Evolutionary conservation across 2,329 filamentous ascomycete species (phyloP), one percentile per base, ranked within the genome.

Genomic region (Trichophaea hybrida): DNA sequence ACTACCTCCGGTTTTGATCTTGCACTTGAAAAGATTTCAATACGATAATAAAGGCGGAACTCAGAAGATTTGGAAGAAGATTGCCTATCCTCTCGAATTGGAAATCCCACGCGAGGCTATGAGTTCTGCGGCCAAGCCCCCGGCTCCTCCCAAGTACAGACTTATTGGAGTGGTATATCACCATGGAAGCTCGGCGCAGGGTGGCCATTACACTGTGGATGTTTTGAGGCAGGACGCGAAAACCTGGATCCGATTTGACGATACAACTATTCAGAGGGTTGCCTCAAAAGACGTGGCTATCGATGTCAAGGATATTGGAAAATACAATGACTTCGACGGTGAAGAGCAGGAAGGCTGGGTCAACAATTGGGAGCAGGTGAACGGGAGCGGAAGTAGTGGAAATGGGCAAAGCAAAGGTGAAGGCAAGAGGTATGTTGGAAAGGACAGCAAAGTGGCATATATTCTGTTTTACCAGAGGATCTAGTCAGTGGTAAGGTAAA

Each of bases 1-100:
- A 1, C 76, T 97, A 13, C 93, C 93, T 0, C 88, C 89, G 0
- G 87, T 97, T 3, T 79, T 98, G 10, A 94, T 97, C 57, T 79
- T 98, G 6, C 93, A 98, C 70, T 78, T 98, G 46, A 98, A 98
- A 75, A 88, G 93, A 49, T 98, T 98, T 77, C 88, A 96, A 69
- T 97, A 95, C 68, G 89, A 97, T 69, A 87, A 83, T 62, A 81
- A 84, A 60, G 86, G 84, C 5, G 89, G 89, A 31, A 94, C 89
- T 0, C 85, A 95, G 69, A 98, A 98, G 77, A 94, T 97, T 65
- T 96, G 91, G 88, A 98, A 97, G 76, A 94, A 91, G 75, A 79
- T 98, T 60, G 91, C 89, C 17, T 98, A 98, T 69, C 93, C 93
- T 0, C 76, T 98, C 33, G 90, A 97, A 69, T 78, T 98, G 55